Percentiles rank a stretch among this genome's conserved stretches.
phyloP scores from a whole-genome alignment of 768 basidiomycete species.

The Astraeus odoratus region DNA sequence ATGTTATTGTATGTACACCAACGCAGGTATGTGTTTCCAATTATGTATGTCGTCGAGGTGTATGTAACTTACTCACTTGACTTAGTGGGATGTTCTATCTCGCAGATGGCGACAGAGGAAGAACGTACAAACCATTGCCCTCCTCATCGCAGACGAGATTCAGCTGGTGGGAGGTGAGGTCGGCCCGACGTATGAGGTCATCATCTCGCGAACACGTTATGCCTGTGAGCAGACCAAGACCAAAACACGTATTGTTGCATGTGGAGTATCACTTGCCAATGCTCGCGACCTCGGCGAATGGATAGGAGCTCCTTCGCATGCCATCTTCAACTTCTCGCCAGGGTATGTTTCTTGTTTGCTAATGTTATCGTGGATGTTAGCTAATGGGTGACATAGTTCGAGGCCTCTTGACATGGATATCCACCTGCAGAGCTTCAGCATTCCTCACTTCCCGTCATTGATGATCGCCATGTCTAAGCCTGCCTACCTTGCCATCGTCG shows the following conservation, averaged over 20 bases:
- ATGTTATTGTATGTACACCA: conserved; percentile 93
- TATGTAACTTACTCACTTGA: conserved; percentile 1
- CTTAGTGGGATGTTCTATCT: conserved; percentile 91
- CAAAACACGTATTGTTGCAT: conserved; percentile 91
- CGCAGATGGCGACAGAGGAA: conserved; percentile 95
- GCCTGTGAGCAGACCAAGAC: conserved; percentile 90
- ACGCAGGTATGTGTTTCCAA: conserved; percentile 51
- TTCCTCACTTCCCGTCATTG: conserved; percentile 96
- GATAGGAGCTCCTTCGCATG: conserved; percentile 92
- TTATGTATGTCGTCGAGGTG: not conserved
- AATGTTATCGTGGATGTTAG: not conserved
- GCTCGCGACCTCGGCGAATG: conserved; percentile 95
- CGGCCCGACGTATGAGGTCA: conserved; percentile 93
- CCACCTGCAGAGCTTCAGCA: conserved; percentile 90
- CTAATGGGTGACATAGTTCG: conserved; percentile 44
- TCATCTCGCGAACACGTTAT: conserved; percentile 94
- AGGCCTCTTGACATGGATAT: conserved; percentile 98
- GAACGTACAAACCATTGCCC: conserved; percentile 88
- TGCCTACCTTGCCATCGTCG: conserved; percentile 86
- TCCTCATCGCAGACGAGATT: conserved; percentile 92
- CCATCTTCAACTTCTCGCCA: conserved; percentile 96
- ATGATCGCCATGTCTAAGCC: conserved; percentile 99
- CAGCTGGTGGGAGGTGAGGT: conserved; percentile 93
- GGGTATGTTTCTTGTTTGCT: conserved; percentile 44
- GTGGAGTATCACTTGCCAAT: conserved; percentile 92